Evolutionary conservation across 1,284 basidiomycete genomes (phyloP).

Genomic region (Pseudozyma sp.): DNA sequence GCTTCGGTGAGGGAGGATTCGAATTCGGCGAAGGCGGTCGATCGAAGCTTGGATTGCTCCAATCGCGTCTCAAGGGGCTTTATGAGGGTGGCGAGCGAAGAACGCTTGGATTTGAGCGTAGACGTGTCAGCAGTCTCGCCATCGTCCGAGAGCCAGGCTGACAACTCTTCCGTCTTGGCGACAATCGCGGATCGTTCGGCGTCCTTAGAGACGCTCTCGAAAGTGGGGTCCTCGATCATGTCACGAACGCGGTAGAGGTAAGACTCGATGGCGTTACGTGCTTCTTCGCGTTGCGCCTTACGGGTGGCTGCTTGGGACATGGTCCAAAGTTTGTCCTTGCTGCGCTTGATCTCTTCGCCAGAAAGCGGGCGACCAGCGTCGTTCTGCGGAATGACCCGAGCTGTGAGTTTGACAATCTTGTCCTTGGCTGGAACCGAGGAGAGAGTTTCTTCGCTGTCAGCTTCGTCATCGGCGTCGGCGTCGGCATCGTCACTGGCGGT

Average conservation of each 20-base stretch:
- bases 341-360: conserved; percentile 53
- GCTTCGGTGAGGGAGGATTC: conserved; percentile 75
- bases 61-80: conserved; percentile 85
- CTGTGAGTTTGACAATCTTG: conserved; percentile 50
- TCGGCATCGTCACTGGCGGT: conserved; percentile 9
- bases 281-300: conserved; percentile 85
- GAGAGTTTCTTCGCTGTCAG: conserved; percentile 25
- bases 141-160: conserved; percentile 84
- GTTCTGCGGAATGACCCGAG: conserved; percentile 37
- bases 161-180: conserved; percentile 78
- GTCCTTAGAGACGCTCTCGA: conserved; percentile 83
- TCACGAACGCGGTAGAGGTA: conserved; percentile 92
- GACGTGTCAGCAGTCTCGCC: conserved; percentile 80
- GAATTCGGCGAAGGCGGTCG: conserved; percentile 77
- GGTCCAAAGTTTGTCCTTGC: conserved; percentile 63
- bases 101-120: conserved; percentile 62
- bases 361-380: conserved; percentile 51
- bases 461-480: conserved; percentile 14
- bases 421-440: conserved; percentile 44
- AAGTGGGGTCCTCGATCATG: conserved; percentile 75
- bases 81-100: conserved; percentile 84
- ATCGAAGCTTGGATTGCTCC: conserved; percentile 80
- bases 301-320: conserved; percentile 81
- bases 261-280: conserved; percentile 88
- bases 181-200: conserved; percentile 78